phyloP scores from a whole-genome alignment of 2,329 filamentous ascomycete genomes.

The Macroventuria anomochaeta region DNA sequence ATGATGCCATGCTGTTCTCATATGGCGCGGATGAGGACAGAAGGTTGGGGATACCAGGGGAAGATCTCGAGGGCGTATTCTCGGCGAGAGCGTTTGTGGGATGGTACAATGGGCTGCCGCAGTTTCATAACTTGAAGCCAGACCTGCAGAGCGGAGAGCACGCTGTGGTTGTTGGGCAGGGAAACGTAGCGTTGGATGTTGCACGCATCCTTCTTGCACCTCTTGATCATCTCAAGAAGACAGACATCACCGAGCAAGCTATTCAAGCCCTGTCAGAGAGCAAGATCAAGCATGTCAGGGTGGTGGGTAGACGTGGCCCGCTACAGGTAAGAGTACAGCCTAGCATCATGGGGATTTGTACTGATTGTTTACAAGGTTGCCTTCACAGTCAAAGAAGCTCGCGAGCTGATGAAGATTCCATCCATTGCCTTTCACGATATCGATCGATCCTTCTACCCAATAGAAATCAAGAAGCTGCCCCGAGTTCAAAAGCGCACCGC shows the following conservation, averaged over 20 bases:
- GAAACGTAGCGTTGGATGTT: slow-evolving; percentile 94
- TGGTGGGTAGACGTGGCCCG: slow-evolving; percentile 89
- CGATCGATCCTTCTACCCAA: slow-evolving; percentile 69
- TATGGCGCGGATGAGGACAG: slow-evolving; percentile 90
- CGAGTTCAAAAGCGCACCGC: slow-evolving; percentile 78
- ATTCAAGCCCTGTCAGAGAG: slow-evolving; percentile 75
- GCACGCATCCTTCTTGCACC: slow-evolving; percentile 84
- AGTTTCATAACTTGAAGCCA: slow-evolving; percentile 75
- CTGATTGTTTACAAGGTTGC: slow-evolving; percentile 68
- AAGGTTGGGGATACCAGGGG: slow-evolving; percentile 78
- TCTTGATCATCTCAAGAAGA: slow-evolving; percentile 74
- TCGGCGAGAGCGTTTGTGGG: slow-evolving; percentile 94
- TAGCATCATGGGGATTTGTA: neutral
- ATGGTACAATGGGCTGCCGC: slow-evolving; percentile 97
- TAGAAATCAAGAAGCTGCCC: slow-evolving; percentile 71
- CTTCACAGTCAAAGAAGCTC: slow-evolving; percentile 93
- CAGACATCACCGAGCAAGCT: slow-evolving; percentile 88
- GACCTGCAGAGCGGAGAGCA: slow-evolving; percentile 78
- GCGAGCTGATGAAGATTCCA: slow-evolving; percentile 82
- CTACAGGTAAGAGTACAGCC: slow-evolving; percentile 68
- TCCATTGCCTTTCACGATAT: slow-evolving; percentile 75
- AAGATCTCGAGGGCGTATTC: slow-evolving; percentile 77
- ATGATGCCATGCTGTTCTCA: slow-evolving; percentile 89
- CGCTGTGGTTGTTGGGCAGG: slow-evolving; percentile 89
- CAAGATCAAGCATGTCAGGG: slow-evolving; percentile 76